phyloP scores from a whole-genome alignment of 495 filamentous ascomycete genomes.

The Bombardia bombarda region DNA sequence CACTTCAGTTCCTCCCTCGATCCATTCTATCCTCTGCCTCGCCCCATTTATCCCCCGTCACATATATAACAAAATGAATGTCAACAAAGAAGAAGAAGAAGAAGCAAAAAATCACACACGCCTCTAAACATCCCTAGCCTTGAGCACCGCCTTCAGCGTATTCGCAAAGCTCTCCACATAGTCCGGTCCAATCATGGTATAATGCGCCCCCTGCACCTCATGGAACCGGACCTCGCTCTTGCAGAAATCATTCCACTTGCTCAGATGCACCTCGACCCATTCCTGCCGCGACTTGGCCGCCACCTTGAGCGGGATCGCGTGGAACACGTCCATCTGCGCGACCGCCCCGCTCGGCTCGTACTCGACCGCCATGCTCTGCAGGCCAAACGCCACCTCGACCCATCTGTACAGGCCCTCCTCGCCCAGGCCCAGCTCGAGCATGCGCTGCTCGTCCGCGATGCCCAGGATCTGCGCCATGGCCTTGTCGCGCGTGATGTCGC shows the following conservation, averaged over 20 bases:
- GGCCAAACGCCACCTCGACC: conserved; percentile 30
- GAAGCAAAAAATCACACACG: too few relatives aligned
- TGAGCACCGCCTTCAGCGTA: conserved; percentile 19
- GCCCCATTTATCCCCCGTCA: too few relatives aligned
- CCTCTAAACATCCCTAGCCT: too few relatives aligned
- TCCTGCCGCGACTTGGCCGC: conserved; percentile 33
- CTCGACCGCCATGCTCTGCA: conserved; percentile 39
- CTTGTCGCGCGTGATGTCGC: conserved; percentile 10
- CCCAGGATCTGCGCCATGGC: conserved; percentile 23
- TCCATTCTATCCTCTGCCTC: too few relatives aligned
- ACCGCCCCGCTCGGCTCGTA: conserved; percentile 44
- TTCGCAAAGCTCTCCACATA: conserved; percentile 25
- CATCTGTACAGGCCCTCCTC: conserved; percentile 25
- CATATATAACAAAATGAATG: too few relatives aligned
- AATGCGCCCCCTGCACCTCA: conserved; percentile 30
- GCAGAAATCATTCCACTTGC: conserved; percentile 38
- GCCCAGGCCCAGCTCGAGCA: conserved; percentile 33
- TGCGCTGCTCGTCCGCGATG: conserved; percentile 15
- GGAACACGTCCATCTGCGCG: conserved; percentile 42
- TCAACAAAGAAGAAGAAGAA: too few relatives aligned
- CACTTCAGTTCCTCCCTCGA: too few relatives aligned
- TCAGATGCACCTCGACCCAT: conserved; percentile 34
- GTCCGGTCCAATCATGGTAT: conserved; percentile 33
- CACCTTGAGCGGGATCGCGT: conserved; percentile 31
- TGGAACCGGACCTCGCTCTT: conserved; percentile 18